These are phyloP conservation scores for Articulospora tetracladia DNA, from an alignment of 495 filamentous ascomycete species.

Conservation along the genomic window DNA sequence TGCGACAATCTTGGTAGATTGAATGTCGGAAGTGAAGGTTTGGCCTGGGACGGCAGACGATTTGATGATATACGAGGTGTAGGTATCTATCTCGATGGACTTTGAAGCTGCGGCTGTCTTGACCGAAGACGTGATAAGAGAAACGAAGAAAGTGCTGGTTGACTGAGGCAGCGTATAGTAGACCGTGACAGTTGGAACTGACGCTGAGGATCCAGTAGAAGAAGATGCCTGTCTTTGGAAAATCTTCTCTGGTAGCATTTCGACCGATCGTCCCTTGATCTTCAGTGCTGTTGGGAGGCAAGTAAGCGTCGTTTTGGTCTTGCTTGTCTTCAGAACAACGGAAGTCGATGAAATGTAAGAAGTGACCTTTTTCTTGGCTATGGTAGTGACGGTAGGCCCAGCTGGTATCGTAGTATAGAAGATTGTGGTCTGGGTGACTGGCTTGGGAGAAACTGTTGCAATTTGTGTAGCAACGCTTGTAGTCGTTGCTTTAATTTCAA, in stretches of 20 bases:
- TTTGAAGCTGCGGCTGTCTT: not conserved
- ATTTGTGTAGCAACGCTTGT: not conserved
- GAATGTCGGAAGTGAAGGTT: not conserved
- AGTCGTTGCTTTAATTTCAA: not conserved
- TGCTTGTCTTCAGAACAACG: constrained; percentile 4
- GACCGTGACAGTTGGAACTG: not conserved
- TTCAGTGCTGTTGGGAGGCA: constrained; percentile 1
- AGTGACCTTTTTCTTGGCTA: constrained; percentile 4
- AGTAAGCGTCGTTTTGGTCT: not conserved
- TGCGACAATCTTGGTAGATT: not conserved
- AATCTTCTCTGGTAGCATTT: not conserved
- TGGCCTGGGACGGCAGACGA: not conserved
- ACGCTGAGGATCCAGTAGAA: not conserved
- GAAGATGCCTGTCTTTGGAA: not conserved
- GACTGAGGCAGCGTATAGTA: not conserved
- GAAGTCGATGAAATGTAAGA: constrained; percentile 1
- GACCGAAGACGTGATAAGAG: not conserved
- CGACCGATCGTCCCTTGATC: constrained; percentile 3
- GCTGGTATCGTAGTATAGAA: constrained; percentile 3
- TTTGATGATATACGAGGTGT: constrained; percentile 1
- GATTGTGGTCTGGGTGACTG: not conserved
- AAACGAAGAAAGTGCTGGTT: not conserved
- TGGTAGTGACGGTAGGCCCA: constrained; percentile 3
- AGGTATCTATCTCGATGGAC: not conserved
- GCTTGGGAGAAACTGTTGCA: not conserved